Base-by-base conservation (phyloP, 2,329 filamentous ascomycete species). In the Penicillium verrucosum region DNA sequence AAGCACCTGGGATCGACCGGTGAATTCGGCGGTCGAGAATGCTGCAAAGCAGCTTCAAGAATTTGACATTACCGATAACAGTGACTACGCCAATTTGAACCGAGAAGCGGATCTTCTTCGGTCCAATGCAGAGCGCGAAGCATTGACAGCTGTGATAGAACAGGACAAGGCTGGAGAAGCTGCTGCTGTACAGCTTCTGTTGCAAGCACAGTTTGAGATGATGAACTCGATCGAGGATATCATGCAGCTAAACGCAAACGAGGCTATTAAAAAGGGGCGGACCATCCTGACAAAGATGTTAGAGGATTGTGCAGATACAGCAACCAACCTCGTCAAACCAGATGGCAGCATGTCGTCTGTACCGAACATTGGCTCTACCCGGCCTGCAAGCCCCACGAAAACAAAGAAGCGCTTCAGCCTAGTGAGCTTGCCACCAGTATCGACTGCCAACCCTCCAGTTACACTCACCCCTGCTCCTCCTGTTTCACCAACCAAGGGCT, bases 181-280 rank as follows among this genome's bases (percentile, higher is more conserved):
- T 21, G 85, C 84, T 18, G 85, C 89, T 62, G 81, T 96, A 68
- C 92, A 97, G 73, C 84, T 90, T 48, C 82, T 99, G 53, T 83
- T 97, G 11, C 88, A 89, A 51, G 90, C 93, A 12, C 93, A 97
- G 68, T 96, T 99, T 65, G 92, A 97, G 67, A 93, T 92, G 2
- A 84, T 97, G 59, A 81, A 90, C 5, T 90, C 92, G 0, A 83
- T 99, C 52, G 86, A 88, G 53, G 89, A 90, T 63, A 90, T 94
- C 25, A 84, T 93, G 64, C 80, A 84, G 36, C 91, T 97, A 86
- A 88, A 83, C 56, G 90, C 96, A 70, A 85, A 88, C 34, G 88
- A 95, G 60, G 94, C 93, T 1, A 83, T 97, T 2, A 80, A 87
- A 16, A 87, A 89, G 54, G 94, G 92, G 27, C 91, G 88, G 70